phyloP scores from a whole-genome alignment of 1,139 yeast species.

The Hemisphaericaspora xylofermentans region DNA sequence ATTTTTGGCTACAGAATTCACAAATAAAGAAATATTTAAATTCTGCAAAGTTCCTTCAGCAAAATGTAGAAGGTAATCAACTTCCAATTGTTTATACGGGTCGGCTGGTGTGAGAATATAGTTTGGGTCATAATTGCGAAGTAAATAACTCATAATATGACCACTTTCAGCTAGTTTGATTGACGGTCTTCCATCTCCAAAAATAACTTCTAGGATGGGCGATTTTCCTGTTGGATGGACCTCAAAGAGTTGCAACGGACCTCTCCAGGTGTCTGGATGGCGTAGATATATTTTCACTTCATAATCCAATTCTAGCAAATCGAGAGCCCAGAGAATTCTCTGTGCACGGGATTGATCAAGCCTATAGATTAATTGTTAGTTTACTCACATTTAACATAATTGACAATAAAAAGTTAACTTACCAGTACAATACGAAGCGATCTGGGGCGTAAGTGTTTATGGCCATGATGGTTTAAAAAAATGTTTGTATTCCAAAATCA shows the following conservation, averaged over 20 bases:
- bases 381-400: background rate
- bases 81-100: slow-evolving; percentile 35
- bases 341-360: slow-evolving; percentile 54
- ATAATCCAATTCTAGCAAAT: slow-evolving; percentile 51
- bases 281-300: slow-evolving; percentile 52
- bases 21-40: slow-evolving; percentile 38
- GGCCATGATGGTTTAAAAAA: background rate
- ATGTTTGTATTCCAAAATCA: background rate
- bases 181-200: slow-evolving; percentile 41
- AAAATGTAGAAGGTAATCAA: slow-evolving; percentile 54
- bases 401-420: slow-evolving; percentile 15
- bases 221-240: slow-evolving; percentile 59
- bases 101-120: slow-evolving; percentile 31
- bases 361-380: slow-evolving; percentile 21
- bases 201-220: slow-evolving; percentile 51
- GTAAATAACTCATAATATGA: slow-evolving; percentile 43
- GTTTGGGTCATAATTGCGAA: slow-evolving; percentile 39
- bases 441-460: slow-evolving; percentile 13
- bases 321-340: slow-evolving; percentile 55
- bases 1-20: slow-evolving; percentile 37
- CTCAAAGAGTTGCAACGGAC: slow-evolving; percentile 44
- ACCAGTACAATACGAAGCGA: slow-evolving; percentile 33
- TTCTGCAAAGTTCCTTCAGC: slow-evolving; percentile 60
- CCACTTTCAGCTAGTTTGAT: slow-evolving; percentile 48
- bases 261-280: slow-evolving; percentile 42